Evolutionary conservation across 139 green algal species (phyloP).

Genomic region (Zygnema cylindricum): DNA sequence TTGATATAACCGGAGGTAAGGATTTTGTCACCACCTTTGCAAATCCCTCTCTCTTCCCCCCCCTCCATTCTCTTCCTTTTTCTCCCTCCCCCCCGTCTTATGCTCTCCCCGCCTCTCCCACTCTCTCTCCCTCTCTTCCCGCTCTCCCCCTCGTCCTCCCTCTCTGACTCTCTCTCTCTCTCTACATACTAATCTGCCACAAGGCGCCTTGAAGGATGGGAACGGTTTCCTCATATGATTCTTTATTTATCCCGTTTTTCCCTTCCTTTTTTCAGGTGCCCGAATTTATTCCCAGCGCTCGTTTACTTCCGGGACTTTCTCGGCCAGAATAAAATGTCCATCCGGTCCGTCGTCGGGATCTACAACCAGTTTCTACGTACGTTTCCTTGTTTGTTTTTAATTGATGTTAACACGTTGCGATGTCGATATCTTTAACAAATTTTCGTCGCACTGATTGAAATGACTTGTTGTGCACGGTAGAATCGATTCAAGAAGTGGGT

Average conservation of each 20-base stretch:
- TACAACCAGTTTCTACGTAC: conserved; percentile 14
- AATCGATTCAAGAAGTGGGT: too few species aligned
- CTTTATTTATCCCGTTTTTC: neutral
- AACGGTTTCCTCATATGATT: too few species aligned
- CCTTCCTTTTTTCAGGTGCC: neutral
- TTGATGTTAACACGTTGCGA: too few species aligned
- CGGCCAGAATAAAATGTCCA: conserved; percentile 21
- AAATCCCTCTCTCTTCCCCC: neutral
- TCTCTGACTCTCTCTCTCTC: neutral
- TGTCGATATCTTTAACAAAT: too few species aligned
- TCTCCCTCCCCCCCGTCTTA: neutral
- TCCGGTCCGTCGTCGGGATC: conserved; percentile 12
- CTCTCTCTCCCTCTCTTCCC: neutral
- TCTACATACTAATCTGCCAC: neutral
- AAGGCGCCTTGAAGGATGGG: too few species aligned
- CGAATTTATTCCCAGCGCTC: neutral
- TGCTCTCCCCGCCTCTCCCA: neutral
- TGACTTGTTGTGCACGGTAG: too few species aligned
- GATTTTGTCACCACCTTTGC: neutral
- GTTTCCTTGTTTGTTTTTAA: neutral
- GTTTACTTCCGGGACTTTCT: conserved; percentile 26
- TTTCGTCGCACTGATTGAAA: too few species aligned
- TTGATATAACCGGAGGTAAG: neutral
- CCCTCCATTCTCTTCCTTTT: neutral
- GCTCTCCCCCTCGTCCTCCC: neutral